Conservation (phyloP, 495 filamentous ascomycete genomes). For the Aspergillus bridgeri region DNA sequence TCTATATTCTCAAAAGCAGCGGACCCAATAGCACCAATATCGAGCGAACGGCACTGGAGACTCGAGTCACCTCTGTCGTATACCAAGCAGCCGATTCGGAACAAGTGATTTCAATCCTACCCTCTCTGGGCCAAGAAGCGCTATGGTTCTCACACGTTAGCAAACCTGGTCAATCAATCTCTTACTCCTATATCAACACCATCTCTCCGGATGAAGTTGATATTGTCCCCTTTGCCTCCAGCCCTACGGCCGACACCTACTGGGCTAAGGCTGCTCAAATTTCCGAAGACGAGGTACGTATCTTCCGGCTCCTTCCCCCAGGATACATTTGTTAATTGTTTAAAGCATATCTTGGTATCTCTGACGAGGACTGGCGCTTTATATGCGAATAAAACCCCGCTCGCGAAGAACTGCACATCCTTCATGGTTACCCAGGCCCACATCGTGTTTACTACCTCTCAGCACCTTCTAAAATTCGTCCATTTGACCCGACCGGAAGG, state of each 20-base stretch:
- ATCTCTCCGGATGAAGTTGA: conserved; percentile 16
- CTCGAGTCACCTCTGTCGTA: conserved; percentile 27
- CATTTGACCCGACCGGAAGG: conserved; percentile 69
- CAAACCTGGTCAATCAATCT: conserved; percentile 23
- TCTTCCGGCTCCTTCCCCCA: neutral
- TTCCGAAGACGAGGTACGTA: conserved; percentile 39
- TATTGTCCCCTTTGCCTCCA: conserved; percentile 27
- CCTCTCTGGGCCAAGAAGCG: conserved; percentile 32
- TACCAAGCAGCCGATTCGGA: conserved; percentile 34
- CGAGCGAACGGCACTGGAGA: conserved; percentile 38
- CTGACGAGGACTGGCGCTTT: conserved; percentile 72
- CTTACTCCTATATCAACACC: conserved; percentile 30
- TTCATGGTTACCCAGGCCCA: conserved; percentile 79
- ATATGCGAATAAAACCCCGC: conserved; percentile 67
- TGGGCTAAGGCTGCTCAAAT: conserved; percentile 39
- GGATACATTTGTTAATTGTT: conserved; percentile 15
- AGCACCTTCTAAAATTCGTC: conserved; percentile 89
- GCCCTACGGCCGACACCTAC: conserved; percentile 37
- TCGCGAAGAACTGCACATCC: conserved; percentile 86
- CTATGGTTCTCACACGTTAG: conserved; percentile 42
- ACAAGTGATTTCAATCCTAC: conserved; percentile 39
- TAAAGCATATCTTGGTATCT: conserved; percentile 37
- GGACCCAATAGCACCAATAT: conserved; percentile 33
- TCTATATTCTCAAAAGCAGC: conserved; percentile 37
- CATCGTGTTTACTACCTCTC: conserved; percentile 85